A percentile compares a stretch with the other conserved stretches of the same genome.
Evolutionary conservation across 2,329 filamentous ascomycete species (phyloP).

Genomic region (Microsporum audouinii): DNA sequence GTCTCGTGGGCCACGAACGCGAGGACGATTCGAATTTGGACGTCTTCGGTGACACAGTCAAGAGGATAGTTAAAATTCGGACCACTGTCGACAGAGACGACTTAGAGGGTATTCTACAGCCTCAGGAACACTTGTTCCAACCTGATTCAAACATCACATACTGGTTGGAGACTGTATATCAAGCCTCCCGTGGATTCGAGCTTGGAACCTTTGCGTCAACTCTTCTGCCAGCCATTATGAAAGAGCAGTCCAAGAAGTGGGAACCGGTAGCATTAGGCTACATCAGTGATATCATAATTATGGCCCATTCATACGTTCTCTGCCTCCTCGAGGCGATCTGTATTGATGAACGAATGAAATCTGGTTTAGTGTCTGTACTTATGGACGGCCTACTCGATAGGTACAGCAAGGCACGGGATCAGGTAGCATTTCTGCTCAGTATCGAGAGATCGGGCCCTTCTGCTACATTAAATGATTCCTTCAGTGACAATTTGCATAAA

Average conservation of each 20-base stretch:
- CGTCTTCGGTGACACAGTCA: not conserved
- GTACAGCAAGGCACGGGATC: conserved; percentile 41
- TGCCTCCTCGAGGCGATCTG: conserved; percentile 36
- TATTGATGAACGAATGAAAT: conserved; percentile 33
- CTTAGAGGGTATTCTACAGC: conserved; percentile 16
- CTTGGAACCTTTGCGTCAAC: conserved; percentile 39
- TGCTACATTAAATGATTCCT: conserved; percentile 42
- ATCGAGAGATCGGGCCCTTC: conserved; percentile 40
- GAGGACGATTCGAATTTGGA: conserved; percentile 8
- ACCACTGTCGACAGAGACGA: conserved; percentile 1
- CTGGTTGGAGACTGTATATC: conserved; percentile 37
- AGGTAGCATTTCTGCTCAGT: conserved; percentile 42
- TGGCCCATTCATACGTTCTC: conserved; percentile 45
- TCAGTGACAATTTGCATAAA: conserved; percentile 38
- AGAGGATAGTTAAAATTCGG: not conserved
- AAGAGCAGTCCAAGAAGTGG: conserved; percentile 47
- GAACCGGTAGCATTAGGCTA: conserved; percentile 37
- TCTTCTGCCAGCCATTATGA: conserved; percentile 33
- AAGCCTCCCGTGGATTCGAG: conserved; percentile 41
- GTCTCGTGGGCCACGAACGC: conserved; percentile 15
- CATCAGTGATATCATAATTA: conserved; percentile 40
- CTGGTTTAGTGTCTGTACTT: conserved; percentile 36
- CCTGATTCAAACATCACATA: conserved; percentile 28
- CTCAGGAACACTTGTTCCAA: conserved; percentile 8
- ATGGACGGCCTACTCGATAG: conserved; percentile 34